These are phyloP conservation scores for Coccomyxa subellipsoidea DNA, from an alignment of 163 green algal genomes.

Conservation along the genomic window DNA sequence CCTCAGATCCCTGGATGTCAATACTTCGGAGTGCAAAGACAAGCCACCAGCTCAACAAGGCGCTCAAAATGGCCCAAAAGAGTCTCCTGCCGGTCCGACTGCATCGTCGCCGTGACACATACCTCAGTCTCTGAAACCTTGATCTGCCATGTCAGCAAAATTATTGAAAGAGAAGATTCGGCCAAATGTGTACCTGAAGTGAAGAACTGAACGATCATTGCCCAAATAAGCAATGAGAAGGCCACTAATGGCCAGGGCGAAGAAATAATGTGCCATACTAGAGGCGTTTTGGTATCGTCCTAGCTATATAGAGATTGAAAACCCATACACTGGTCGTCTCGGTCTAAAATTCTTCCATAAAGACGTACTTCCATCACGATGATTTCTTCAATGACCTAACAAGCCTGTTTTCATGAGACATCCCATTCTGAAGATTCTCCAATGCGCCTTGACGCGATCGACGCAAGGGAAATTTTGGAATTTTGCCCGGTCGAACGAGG, in stretches of 20 bases:
- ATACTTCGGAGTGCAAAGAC: neutral
- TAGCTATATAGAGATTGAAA: neutral
- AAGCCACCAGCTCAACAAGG: conserved; percentile 4
- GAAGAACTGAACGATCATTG: neutral
- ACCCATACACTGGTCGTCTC: neutral
- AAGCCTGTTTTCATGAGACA: too few relatives aligned
- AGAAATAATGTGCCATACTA: neutral
- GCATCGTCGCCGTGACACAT: neutral
- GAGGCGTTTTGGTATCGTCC: neutral
- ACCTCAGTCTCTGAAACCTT: neutral
- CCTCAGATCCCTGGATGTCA: conserved; percentile 1
- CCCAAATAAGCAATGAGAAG: neutral
- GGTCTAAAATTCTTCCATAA: too few relatives aligned
- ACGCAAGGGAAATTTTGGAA: too few relatives aligned
- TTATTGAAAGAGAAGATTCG: neutral
- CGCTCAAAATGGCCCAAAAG: conserved; percentile 12
- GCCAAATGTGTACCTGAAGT: neutral
- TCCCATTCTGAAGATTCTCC: too few relatives aligned
- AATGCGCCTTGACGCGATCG: too few relatives aligned
- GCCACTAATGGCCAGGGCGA: neutral
- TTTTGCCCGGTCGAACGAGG: too few relatives aligned
- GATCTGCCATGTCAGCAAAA: neutral
- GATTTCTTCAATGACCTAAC: too few relatives aligned
- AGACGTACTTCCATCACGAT: too few relatives aligned
- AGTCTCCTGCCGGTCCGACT: conserved; percentile 8